Base-by-base conservation (phyloP, 352 stramenopile genomes). In the Phytophthora idaei region DNA sequence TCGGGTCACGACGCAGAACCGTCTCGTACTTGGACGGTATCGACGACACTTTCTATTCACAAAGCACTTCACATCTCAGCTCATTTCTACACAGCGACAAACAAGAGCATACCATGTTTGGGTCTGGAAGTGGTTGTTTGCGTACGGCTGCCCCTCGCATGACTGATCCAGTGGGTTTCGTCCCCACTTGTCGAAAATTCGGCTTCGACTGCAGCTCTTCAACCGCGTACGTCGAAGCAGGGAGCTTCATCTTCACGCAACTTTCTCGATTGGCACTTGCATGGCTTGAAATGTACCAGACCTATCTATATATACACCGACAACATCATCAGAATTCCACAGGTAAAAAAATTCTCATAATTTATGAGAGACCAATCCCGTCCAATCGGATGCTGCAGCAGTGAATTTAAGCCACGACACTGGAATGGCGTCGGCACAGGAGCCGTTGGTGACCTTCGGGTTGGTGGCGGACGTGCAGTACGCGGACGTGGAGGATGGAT, bases 21-120 rank as follows among this genome's bases (percentile, higher is more conserved):
- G 80, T 92, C 73, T 91, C 85, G 71, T 83, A 91, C 53, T 91
- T 93, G 67, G 83, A 92, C 27, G 85, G 85, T 64, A 93, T 93
- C 37, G 85, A 93, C 34, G 81, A 74, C 50, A 88, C 72, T 72
- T 79, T 77, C 78, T 84, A 41, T 21, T 67, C 12, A 37, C 31
- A 46, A 46, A 66, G 9, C 27, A 42, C 2, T 46, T 34, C 7
- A 39, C 12, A 45, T 60, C 21, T 21, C 2, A 67, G 17, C 27
- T 53, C 31, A 37, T 29, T 28, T 37, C 11, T 5, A 15, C 28
- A 47, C 21, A 27, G 17, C 15, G 1, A 4, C 11, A 31, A 14
- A 0, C 11, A 55, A 46, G 34, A 42, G 36, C 37, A 34, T 61
- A 69, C 69, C 69, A 73, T 44, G 25, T 29, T 71, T 8, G 45